These are phyloP conservation scores for Penicillium maclennaniae DNA, from an alignment of 495 filamentous ascomycete species.

Conservation along the genomic window DNA sequence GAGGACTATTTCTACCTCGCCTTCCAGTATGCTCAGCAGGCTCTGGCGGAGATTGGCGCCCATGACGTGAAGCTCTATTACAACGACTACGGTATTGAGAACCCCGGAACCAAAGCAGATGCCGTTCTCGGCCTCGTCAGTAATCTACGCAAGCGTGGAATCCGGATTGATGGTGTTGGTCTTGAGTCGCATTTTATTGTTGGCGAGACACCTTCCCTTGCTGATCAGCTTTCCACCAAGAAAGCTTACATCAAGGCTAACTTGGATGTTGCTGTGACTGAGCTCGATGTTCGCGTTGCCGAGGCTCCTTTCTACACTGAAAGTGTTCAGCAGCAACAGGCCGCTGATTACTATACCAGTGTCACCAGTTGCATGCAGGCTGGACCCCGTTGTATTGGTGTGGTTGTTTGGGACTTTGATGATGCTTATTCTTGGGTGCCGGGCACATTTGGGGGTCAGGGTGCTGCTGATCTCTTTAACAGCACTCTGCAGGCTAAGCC, in stretches of 20 bases:
- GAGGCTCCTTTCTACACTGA: slow-evolving; percentile 21
- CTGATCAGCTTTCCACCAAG: slow-evolving; percentile 35
- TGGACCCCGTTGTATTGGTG: slow-evolving; percentile 53
- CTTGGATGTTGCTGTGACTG: slow-evolving; percentile 60
- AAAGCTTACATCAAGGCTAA: slow-evolving; percentile 42
- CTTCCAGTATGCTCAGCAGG: slow-evolving; percentile 44
- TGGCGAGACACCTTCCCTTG: slow-evolving; percentile 42
- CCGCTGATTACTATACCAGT: slow-evolving; percentile 48
- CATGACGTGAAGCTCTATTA: slow-evolving; percentile 54
- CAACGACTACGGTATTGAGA: slow-evolving; percentile 65
- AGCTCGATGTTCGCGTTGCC: slow-evolving; percentile 55
- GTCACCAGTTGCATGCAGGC: slow-evolving; percentile 50
- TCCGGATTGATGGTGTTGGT: slow-evolving; percentile 58
- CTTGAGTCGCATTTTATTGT: slow-evolving; percentile 57
- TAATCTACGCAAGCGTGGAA: slow-evolving; percentile 42
- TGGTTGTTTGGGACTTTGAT: slow-evolving; percentile 56
- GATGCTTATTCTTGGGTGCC: slow-evolving; percentile 57
- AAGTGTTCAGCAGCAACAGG: slow-evolving; percentile 47
- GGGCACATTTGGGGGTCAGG: slow-evolving; percentile 41
- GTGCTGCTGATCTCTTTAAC: slow-evolving; percentile 42
- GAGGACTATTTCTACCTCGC: slow-evolving; percentile 30
- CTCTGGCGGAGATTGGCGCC: slow-evolving; percentile 25
- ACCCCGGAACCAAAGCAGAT: slow-evolving; percentile 46
- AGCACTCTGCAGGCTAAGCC: slow-evolving; percentile 48
- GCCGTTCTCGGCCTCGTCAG: slow-evolving; percentile 44